Evolutionary conservation across 139 green algal genomes (phyloP).

Genomic region (Gonium pectorale): DNA sequence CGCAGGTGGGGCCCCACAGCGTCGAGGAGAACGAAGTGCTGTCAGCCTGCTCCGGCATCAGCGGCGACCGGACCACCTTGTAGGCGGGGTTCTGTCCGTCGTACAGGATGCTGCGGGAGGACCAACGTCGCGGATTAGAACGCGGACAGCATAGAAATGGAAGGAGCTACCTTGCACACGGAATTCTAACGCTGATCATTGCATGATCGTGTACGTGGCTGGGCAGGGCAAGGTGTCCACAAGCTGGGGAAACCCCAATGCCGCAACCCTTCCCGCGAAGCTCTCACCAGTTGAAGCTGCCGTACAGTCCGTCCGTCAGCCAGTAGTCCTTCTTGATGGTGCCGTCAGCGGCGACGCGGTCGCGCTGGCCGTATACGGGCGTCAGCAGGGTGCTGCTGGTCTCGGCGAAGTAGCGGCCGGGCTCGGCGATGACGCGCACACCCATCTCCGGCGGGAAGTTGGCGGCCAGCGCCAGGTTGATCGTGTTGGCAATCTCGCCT

Average conservation of each 20-base stretch:
- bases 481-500: conserved; percentile 79
- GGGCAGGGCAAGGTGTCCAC: background rate
- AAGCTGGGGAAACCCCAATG: background rate
- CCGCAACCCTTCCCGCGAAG: conserved; percentile 41
- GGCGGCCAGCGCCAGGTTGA: conserved; percentile 88
- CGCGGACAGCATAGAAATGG: background rate
- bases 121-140: background rate
- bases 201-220: background rate
- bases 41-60: conserved; percentile 50
- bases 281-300: conserved; percentile 92
- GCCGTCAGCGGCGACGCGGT: conserved; percentile 46
- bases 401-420: conserved; percentile 98
- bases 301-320: conserved; percentile 96
- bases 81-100: conserved; percentile 68
- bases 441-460: conserved; percentile 85
- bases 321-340: conserved; percentile 86
- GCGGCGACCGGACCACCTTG: conserved; percentile 61
- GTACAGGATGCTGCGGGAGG: conserved; percentile 42
- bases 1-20: conserved; percentile 92
- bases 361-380: conserved; percentile 87
- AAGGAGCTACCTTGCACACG: background rate
- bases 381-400: conserved; percentile 80
- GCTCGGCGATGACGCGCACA: conserved; percentile 94
- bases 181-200: background rate
- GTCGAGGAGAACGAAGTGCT: conserved; percentile 66